Conservation (phyloP, 306 rosid species). For the Castanea mollissima region DNA sequence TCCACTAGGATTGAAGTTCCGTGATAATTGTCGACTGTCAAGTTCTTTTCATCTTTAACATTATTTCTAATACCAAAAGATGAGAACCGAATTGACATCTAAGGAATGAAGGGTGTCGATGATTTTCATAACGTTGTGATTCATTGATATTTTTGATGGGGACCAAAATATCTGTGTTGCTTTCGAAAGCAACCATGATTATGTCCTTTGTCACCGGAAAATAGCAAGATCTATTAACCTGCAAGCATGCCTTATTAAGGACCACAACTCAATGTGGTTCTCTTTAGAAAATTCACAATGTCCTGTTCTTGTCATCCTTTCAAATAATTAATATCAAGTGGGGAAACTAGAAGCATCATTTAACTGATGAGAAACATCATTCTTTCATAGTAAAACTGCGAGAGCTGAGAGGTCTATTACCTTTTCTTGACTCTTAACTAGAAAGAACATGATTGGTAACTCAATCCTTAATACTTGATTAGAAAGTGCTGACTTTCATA, state of each 20-base stretch:
- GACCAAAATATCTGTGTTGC: slow-evolving; percentile 36
- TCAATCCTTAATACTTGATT: too few relatives aligned
- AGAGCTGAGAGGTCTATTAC: too few relatives aligned
- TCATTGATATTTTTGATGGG: slow-evolving; percentile 19
- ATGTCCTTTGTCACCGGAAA: background rate
- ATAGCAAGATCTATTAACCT: background rate
- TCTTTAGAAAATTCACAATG: background rate
- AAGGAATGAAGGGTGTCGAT: background rate
- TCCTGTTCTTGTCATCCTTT: background rate
- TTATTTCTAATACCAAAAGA: background rate
- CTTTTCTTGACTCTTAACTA: too few relatives aligned
- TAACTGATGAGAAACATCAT: background rate
- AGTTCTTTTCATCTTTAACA: background rate
- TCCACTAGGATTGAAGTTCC: background rate
- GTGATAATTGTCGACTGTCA: background rate
- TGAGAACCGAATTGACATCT: background rate
- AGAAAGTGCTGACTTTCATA: too few relatives aligned
- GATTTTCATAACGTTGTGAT: slow-evolving; percentile 6
- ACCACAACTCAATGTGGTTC: slow-evolving; percentile 27
- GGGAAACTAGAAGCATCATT: background rate
- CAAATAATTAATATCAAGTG: background rate
- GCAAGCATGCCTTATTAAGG: background rate
- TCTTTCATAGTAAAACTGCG: too few relatives aligned
- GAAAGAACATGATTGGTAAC: too few relatives aligned
- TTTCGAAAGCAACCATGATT: slow-evolving; percentile 1